These are phyloP conservation scores for Metschnikowia sp. DNA, from an alignment of 805 yeast species.

Conservation along the genomic window DNA sequence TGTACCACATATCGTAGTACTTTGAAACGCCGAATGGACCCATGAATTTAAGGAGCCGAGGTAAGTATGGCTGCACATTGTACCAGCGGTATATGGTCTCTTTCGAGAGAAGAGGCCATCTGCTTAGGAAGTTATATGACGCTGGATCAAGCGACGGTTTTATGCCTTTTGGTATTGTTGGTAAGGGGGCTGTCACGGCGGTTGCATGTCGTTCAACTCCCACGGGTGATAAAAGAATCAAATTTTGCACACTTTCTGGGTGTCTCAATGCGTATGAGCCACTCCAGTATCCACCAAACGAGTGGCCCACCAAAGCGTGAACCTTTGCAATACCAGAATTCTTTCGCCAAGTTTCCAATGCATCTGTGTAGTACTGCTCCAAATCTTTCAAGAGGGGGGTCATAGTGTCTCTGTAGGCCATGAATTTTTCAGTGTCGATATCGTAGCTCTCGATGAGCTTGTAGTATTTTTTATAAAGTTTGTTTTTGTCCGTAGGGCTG, in stretches of 20 bases:
- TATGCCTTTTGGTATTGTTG: neutral
- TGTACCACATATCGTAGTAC: conserved; percentile 41
- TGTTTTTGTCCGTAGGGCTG: conserved; percentile 25
- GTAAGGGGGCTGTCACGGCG: conserved; percentile 44
- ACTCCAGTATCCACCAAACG: conserved; percentile 75
- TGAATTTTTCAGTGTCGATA: conserved; percentile 24
- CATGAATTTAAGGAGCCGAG: conserved; percentile 44
- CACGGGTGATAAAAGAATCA: conserved; percentile 69
- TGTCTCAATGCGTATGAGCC: conserved; percentile 58
- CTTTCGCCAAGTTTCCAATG: conserved; percentile 64
- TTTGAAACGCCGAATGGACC: conserved; percentile 41
- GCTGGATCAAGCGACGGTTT: conserved; percentile 43
- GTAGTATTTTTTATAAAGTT: conserved; percentile 37
- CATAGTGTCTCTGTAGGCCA: conserved; percentile 33
- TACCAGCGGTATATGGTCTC: conserved; percentile 33
- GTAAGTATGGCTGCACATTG: conserved; percentile 42
- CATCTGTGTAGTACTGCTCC: conserved; percentile 54
- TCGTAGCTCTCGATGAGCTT: conserved; percentile 36
- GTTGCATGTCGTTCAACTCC: conserved; percentile 72
- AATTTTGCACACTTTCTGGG: conserved; percentile 50
- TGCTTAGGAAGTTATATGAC: conserved; percentile 43
- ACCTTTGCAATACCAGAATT: conserved; percentile 48
- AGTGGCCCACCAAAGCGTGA: conserved; percentile 67
- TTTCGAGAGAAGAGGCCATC: conserved; percentile 41
- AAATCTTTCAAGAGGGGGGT: conserved; percentile 39